A percentile compares a stretch with the other conserved stretches of the same genome.
These are phyloP conservation scores for Amanita phalloides DNA, from an alignment of 768 basidiomycete genomes.

Conservation along the genomic window DNA sequence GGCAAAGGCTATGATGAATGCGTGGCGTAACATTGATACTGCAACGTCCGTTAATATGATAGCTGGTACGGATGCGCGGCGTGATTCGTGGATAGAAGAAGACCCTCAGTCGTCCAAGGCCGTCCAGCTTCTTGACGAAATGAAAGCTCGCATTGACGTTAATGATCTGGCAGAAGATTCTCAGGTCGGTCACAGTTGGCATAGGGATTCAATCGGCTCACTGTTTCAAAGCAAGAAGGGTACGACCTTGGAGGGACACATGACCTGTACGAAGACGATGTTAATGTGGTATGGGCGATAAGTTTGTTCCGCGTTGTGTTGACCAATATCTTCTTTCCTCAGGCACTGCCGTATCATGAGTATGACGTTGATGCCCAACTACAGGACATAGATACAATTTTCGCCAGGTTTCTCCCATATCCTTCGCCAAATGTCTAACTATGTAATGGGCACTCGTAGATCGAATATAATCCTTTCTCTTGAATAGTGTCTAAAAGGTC, in stretches of 20 bases:
- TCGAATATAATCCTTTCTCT: too few species aligned
- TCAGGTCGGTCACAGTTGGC: neutral
- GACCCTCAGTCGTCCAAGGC: neutral
- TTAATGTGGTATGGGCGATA: neutral
- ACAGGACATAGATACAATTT: slow-evolving; percentile 1
- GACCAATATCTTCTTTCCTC: neutral
- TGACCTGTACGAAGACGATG: neutral
- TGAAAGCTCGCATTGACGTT: slow-evolving; percentile 1
- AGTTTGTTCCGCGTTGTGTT: neutral
- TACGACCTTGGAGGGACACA: neutral
- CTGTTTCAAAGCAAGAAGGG: neutral
- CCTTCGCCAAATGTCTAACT: neutral
- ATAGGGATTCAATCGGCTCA: neutral
- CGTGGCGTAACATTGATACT: slow-evolving; percentile 2
- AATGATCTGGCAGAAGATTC: neutral
- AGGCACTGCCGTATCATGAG: neutral
- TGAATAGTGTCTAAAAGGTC: too few species aligned
- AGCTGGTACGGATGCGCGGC: neutral
- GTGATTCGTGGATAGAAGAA: neutral
- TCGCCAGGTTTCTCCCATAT: slow-evolving; percentile 1
- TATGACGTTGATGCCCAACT: neutral
- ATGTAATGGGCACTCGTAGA: too few species aligned
- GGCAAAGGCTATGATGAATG: neutral
- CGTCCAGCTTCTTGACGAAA: neutral
- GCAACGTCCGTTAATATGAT: slow-evolving; percentile 1